A percentile compares a stretch with the other conserved stretches of the same genome.
Evolutionary conservation across 164 flowering plant genomes (phyloP).

Genomic region (Buxus sempervirens): DNA sequence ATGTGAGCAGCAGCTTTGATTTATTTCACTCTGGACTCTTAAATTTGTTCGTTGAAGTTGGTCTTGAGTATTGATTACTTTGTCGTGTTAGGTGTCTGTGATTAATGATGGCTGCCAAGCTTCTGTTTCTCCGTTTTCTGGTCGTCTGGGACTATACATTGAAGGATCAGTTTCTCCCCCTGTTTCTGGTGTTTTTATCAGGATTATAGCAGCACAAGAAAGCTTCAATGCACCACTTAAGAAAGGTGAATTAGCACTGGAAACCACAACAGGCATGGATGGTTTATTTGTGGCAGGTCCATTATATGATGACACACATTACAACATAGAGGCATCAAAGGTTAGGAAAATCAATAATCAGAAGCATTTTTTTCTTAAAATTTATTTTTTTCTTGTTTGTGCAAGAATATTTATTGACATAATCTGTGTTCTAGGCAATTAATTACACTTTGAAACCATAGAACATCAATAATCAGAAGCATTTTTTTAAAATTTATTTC

Average conservation of each 20-base stretch:
- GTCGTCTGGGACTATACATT: slow-evolving; percentile 74
- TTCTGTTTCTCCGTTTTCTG: slow-evolving; percentile 57
- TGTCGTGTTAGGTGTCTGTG: slow-evolving; percentile 51
- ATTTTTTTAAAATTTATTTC: background rate
- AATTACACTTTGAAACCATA: background rate
- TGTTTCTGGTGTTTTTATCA: slow-evolving; percentile 64
- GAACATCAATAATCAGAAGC: background rate
- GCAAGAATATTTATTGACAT: background rate
- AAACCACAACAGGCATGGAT: slow-evolving; percentile 68
- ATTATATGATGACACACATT: slow-evolving; percentile 76
- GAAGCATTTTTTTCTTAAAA: background rate
- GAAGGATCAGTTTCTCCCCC: slow-evolving; percentile 95
- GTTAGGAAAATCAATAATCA: slow-evolving; percentile 29
- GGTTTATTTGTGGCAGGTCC: slow-evolving; percentile 81
- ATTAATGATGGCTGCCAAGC: slow-evolving; percentile 81
- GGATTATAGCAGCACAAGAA: slow-evolving; percentile 58
- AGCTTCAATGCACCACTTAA: slow-evolving; percentile 48
- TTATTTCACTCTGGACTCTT: slow-evolving; percentile 2
- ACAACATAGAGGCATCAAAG: slow-evolving; percentile 77
- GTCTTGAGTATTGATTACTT: background rate
- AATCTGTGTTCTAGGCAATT: background rate
- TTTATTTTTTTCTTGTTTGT: background rate
- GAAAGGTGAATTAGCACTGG: slow-evolving; percentile 68
- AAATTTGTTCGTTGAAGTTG: background rate
- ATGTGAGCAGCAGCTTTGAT: slow-evolving; percentile 45